Conservation (phyloP, 176 grass and related monocot genomes). For the Stipa capillata region DNA sequence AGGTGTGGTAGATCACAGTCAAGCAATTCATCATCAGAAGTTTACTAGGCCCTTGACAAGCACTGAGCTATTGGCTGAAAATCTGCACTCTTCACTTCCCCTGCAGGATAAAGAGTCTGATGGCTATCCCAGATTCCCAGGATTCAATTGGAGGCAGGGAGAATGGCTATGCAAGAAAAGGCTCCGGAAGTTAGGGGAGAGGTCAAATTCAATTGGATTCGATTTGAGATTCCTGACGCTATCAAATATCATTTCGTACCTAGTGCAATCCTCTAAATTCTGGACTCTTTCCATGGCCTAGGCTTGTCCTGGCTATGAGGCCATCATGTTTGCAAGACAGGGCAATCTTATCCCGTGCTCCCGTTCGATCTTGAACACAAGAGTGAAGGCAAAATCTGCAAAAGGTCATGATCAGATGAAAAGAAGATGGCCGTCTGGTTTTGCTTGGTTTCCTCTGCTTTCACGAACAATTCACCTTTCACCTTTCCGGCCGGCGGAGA, state of each 20-base stretch:
- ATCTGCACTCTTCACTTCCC: conserved; percentile 2
- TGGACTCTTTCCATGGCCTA: conserved; percentile 23
- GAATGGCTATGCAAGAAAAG: background rate
- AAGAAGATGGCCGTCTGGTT: conserved; percentile 25
- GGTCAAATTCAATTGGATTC: conserved; percentile 29
- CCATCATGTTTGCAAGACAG: conserved; percentile 30
- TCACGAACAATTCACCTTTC: background rate
- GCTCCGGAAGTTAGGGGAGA: conserved; percentile 38
- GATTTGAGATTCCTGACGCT: conserved; percentile 29
- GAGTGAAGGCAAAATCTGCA: background rate
- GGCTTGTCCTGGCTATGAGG: background rate
- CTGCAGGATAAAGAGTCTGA: background rate
- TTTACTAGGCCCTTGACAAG: background rate
- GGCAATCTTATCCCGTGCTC: conserved; percentile 36
- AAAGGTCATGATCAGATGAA: conserved; percentile 9
- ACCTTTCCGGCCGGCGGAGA: background rate
- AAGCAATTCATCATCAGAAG: conserved; percentile 3
- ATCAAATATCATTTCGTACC: conserved; percentile 24
- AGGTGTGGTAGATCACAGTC: background rate
- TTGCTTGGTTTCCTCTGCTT: conserved; percentile 24
- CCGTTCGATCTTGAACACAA: conserved; percentile 31
- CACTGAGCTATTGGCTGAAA: background rate
- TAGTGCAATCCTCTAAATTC: background rate
- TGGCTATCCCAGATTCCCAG: background rate
- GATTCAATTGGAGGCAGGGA: conserved; percentile 11